Percentiles rank a stretch among this genome's conserved stretches.
These are phyloP conservation scores for Umbelopsis isabellina DNA, from an alignment of 192 early-diverging fungal species.

Conservation along the genomic window DNA sequence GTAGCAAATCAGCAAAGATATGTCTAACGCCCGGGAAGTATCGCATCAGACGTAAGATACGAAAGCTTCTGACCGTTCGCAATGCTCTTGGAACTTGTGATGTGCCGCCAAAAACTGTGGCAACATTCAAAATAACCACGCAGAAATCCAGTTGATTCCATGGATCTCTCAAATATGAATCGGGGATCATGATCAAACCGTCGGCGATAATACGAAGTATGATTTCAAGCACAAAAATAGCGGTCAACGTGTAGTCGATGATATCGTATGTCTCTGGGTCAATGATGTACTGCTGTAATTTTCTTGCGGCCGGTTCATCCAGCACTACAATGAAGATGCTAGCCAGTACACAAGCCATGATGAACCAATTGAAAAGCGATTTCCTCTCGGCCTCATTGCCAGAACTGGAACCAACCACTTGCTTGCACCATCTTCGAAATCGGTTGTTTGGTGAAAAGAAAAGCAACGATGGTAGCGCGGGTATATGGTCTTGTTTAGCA, in stretches of 20 bases:
- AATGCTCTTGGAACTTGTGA: slow-evolving; percentile 42
- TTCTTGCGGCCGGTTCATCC: slow-evolving; percentile 38
- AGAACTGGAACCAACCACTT: slow-evolving; percentile 41
- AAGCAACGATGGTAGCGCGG: slow-evolving; percentile 40
- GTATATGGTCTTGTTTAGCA: slow-evolving; percentile 17
- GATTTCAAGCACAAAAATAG: slow-evolving; percentile 55
- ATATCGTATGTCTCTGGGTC: slow-evolving; percentile 25
- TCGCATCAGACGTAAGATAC: slow-evolving; percentile 38
- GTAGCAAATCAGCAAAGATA: slow-evolving; percentile 37
- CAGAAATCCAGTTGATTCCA: slow-evolving; percentile 62
- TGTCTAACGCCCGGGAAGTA: slow-evolving; percentile 37
- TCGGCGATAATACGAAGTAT: slow-evolving; percentile 58
- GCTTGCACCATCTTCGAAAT: slow-evolving; percentile 48
- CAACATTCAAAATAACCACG: slow-evolving; percentile 48
- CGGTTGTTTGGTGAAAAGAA: slow-evolving; percentile 52
- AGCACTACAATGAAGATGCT: slow-evolving; percentile 40
- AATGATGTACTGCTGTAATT: slow-evolving; percentile 22
- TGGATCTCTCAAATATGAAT: slow-evolving; percentile 49
- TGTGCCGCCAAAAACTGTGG: slow-evolving; percentile 39
- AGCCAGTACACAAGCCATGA: slow-evolving; percentile 51
- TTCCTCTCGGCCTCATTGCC: slow-evolving; percentile 37
- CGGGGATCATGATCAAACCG: slow-evolving; percentile 54
- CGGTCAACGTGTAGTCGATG: slow-evolving; percentile 45
- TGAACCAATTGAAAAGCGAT: slow-evolving; percentile 50
- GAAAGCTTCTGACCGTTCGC: slow-evolving; percentile 52